Base-by-base conservation (phyloP, 1,284 basidiomycete species). In the Calocybe gambosa region DNA sequence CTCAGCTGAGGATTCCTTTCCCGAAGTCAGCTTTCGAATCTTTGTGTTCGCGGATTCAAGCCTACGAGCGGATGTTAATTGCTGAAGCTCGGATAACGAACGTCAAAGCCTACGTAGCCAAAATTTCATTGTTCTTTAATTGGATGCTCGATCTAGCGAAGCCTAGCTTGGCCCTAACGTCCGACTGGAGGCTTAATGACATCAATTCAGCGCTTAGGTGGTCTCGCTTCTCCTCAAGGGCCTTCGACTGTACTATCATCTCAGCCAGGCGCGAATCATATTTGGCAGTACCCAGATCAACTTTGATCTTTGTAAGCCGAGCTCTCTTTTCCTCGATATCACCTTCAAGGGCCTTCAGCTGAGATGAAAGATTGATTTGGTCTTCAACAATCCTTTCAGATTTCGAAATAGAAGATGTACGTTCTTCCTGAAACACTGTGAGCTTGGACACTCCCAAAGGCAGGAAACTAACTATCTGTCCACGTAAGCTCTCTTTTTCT, bases 111-210 rank as follows among this genome's bases (percentile, higher is more conserved):
- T 51, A 93, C 90, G 74, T 79, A 43, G 75, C 81, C 47, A 77
- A 68, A 12, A 91, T 70, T 36, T 90, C 85, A 13, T 67, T 67
- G 16, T 69, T 68, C 66, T 88, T 92, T 46, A 70, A 74, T 58
- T 74, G 77, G 26, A 82, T 61, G 52, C 93, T 89, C 0, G 69
- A 70, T 49, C 82, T 73, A 61, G 92, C 90, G 51, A 96, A 62
- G 33, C 85, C 80, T 38, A 98, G 65, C 55, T 83, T 85, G 1
- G 93, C 93, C 31, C 94, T 75, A 0, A 81, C 72, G 51, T 94
- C 89, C 0, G 90, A 85, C 60, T 97, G 92, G 31, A 80, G 62
- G 58, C 85, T 93, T 49, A 97, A 66, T 0, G 73, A 66, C 26
- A 80, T 76, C 39, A 95, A 71, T 56, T 98, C 93, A 0, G 65